Evolutionary conservation across 2,329 filamentous ascomycete genomes (phyloP), one percentile per base, ranked within the genome.

Genomic region (Pseudopyricularia cyperi): DNA sequence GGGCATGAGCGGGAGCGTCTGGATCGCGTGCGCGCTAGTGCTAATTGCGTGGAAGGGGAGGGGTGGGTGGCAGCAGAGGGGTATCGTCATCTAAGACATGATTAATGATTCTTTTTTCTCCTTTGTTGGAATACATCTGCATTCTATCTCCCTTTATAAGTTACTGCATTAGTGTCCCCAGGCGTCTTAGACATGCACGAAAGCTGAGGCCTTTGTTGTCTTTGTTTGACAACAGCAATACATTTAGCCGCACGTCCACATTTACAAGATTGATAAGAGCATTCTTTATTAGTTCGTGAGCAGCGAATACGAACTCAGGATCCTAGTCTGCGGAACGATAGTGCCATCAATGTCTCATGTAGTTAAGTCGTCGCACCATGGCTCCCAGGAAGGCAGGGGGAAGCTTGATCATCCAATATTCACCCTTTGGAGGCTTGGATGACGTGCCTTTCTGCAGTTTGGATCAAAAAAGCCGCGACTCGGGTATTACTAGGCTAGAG

Each of bases 1-100:
- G 89, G 87, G 85, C 1, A 89, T 95, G 77, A 83, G 85, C 0
- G 68, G 77, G 1, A 90, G 84, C 56, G 85, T 94, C 0, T 90
- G 85, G 82, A 58, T 87, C 35, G 90, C 89, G 0, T 83, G 86
- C 60, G 73, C 71, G 3, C 67, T 89, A 59, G 84, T 91, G 69
- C 57, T 83, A 15, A 84, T 80, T 74, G 89, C 89, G 7, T 96
- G 89, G 90, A 85, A 84, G 65, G 87, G 87, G 2, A 77, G 69
- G 52, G 75, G 76, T 22, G 86, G 87, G 0, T 96, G 90, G 90
- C 76, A 75, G 56, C 76, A 77, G 61, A 77, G 87, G 54, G 87
- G 87, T 0, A 81, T 96, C 63, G 77, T 88, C 17, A 77, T 81
- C 50, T 76, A 65, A 49, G 8, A 33, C 11, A n/a, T 26, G 6